phyloP scores from a whole-genome alignment of 257 asterid genomes.

The Fraxinus quadrangulata region DNA sequence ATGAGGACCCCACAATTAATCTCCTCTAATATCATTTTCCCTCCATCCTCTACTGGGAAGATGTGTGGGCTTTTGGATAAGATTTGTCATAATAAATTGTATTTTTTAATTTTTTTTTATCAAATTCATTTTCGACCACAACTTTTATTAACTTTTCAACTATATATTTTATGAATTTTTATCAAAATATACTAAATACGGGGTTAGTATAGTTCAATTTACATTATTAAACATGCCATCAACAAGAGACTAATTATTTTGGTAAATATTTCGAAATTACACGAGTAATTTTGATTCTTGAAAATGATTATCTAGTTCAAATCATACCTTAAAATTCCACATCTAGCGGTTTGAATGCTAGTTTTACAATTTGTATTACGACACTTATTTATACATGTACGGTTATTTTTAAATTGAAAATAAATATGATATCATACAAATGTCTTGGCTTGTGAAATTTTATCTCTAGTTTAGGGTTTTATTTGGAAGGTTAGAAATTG shows the following conservation, averaged over 20 bases:
- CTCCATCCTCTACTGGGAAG: background rate
- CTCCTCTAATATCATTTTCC: slow-evolving; percentile 1
- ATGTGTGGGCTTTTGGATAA: background rate
- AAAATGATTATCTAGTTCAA: slow-evolving; percentile 40
- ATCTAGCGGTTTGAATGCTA: background rate
- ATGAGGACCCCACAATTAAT: slow-evolving; percentile 48
- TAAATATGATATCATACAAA: too few species aligned
- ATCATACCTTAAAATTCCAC: slow-evolving; percentile 9
- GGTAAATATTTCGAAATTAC: slow-evolving; percentile 15
- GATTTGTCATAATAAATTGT: background rate
- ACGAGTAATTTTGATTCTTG: slow-evolving; percentile 25
- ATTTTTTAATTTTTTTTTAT: background rate
- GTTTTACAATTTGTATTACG: too few species aligned
- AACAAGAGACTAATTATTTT: too few species aligned
- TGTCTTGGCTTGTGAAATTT: too few species aligned
- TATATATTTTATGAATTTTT: too few species aligned
- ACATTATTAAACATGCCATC: background rate
- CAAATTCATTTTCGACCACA: too few species aligned
- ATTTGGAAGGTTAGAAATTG: too few species aligned
- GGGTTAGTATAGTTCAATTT: background rate
- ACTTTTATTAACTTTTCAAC: too few species aligned
- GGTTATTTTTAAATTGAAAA: background rate
- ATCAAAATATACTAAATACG: too few species aligned
- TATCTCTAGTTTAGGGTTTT: too few species aligned
- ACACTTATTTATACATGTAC: too few species aligned